A percentile compares a stretch with the other conserved stretches of the same genome.
These are phyloP conservation scores for Daldinia caldariorum DNA, from an alignment of 495 filamentous ascomycete genomes.

Conservation along the genomic window DNA sequence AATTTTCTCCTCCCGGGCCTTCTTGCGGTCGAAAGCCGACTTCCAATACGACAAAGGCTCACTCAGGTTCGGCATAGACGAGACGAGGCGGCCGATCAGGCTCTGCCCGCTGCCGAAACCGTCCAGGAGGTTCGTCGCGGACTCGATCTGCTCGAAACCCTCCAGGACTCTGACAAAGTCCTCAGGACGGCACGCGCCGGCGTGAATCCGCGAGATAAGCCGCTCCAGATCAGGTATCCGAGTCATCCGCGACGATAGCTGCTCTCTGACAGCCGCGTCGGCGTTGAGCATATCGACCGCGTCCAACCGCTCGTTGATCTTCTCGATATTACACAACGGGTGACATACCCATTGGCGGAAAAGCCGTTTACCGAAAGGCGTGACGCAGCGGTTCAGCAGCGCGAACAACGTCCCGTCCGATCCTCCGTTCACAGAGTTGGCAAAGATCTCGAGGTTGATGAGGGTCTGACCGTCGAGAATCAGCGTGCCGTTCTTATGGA, in stretches of 20 bases:
- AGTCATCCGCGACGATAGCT: constrained; percentile 83
- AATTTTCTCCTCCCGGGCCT: constrained; percentile 74
- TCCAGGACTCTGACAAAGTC: constrained; percentile 96
- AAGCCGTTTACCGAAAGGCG: constrained; percentile 95
- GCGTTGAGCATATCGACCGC: constrained; percentile 93
- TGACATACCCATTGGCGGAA: constrained; percentile 99
- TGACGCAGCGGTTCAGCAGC: constrained; percentile 92
- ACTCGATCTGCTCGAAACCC: constrained; percentile 96
- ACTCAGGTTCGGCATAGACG: constrained; percentile 83
- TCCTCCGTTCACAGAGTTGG: constrained; percentile 91
- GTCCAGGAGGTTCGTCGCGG: constrained; percentile 81
- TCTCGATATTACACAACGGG: constrained; percentile 82
- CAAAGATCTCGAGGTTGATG: constrained; percentile 96
- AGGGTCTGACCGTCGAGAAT: constrained; percentile 96
- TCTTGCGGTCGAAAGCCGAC: constrained; percentile 86
- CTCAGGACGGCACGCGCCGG: constrained; percentile 82
- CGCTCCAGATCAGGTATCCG: constrained; percentile 96
- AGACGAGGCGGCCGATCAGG: constrained; percentile 83
- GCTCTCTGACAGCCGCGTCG: constrained; percentile 77
- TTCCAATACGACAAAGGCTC: constrained; percentile 85
- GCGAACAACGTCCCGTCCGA: constrained; percentile 86
- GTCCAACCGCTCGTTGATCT: constrained; percentile 95
- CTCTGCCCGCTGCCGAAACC: constrained; percentile 76
- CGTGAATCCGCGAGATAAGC: constrained; percentile 93
- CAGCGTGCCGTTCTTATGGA: constrained; percentile 89